A percentile compares a stretch with the other conserved stretches of the same genome.
phyloP scores from a whole-genome alignment of 306 rosid genomes.

The Cucurbita ficifolia region DNA sequence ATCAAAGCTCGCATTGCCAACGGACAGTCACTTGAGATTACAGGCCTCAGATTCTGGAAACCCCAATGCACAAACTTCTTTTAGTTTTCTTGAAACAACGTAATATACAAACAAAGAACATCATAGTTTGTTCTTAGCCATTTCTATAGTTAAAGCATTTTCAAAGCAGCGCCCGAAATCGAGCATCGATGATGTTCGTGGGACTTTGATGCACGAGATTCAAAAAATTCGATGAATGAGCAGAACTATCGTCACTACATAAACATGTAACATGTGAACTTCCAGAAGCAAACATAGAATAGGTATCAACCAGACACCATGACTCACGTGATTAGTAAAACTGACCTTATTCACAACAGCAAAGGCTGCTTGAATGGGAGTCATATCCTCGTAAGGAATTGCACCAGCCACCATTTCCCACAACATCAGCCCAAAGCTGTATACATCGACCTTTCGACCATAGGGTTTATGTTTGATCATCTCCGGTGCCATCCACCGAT shows the following conservation, averaged over 20 bases:
- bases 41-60: slow-evolving; percentile 59
- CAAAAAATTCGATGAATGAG: not conserved
- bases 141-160: not conserved
- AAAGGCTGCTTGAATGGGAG: slow-evolving; percentile 91
- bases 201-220: not conserved
- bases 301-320: not conserved
- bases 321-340: not conserved
- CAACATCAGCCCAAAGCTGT: slow-evolving; percentile 79
- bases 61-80: not conserved
- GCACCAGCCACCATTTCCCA: slow-evolving; percentile 90
- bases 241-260: not conserved
- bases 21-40: slow-evolving; percentile 45
- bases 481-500: slow-evolving; percentile 99
- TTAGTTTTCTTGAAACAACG: not conserved
- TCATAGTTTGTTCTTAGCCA: not conserved
- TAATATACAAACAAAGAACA: not conserved
- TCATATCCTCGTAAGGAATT: slow-evolving; percentile 83
- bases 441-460: slow-evolving; percentile 78
- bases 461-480: slow-evolving; percentile 81
- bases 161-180: not conserved
- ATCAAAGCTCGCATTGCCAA: slow-evolving; percentile 71
- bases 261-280: slow-evolving; percentile 9
- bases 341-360: slow-evolving; percentile 86
- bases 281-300: not conserved
- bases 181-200: not conserved